Base-by-base conservation (phyloP, 1,284 basidiomycete genomes). In the Fomitopsis palustris region DNA sequence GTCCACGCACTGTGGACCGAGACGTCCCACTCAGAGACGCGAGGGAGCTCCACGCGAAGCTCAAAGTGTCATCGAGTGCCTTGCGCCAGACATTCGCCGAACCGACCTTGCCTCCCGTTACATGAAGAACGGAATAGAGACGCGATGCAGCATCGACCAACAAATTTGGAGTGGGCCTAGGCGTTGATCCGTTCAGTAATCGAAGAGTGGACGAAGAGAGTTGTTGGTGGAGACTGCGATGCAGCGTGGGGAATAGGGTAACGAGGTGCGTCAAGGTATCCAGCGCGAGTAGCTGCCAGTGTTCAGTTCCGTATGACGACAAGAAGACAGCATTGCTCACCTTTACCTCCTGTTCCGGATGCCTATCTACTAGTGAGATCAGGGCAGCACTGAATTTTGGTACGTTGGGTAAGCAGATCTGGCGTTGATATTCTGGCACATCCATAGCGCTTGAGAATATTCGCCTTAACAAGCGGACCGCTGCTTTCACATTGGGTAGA, bases 91-190 rank as follows among this genome's bases (percentile, higher is more conserved):
- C 66, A 54, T 74, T 81, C 4, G 81, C 77, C n/a, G 85, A 84
- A 19, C 86, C 88, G 5, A 89, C 85, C 72, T 91, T 93, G 2
- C 91, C 91, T 19, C 89, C 90, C 1, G 87, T 86, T 33, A 81
- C 72, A 70, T 86, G 87, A 6, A 93, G 75, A 16, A 78, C 73
- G 3, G 84, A 74, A 61, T 87, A 87, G 27, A 93, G 75, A 23
- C 73, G 68, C 12, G 83, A 84, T 1, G 84, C 80, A 23, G 82
- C 77, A 37, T 74, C 64, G 1, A 85, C 64, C n/a, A 88, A 63
- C 14, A 64, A 54, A 14, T 56, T 41, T 57, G 78, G 74, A 1
- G 76, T 77, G 1, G 80, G 74, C 14, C 73, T 73, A 2, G 79
- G 78, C 9, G 78, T 65, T 21, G 78, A 78, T 29, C 88, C 87